Base-by-base conservation (phyloP, 768 basidiomycete genomes). In the Lentinus brumalis region DNA sequence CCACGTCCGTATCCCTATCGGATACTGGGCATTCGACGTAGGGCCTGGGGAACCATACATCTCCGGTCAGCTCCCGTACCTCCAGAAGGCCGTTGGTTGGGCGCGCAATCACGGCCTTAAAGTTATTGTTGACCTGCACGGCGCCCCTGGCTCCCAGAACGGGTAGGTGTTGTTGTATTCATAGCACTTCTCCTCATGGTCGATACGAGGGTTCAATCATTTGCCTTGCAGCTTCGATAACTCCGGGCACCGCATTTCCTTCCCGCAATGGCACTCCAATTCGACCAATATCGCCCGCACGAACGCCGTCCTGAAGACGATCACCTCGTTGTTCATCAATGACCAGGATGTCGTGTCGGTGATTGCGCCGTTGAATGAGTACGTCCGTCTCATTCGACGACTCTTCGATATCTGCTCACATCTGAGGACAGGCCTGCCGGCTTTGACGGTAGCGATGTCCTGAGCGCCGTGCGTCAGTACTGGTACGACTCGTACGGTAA, bases 1-100 rank as follows among this genome's bases (percentile, higher is more conserved):
- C 69, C 91, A 92, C 72, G 88, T 94, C 57, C 85, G 92, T 49
- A 69, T 94, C 40, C 92, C 92, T 14, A 91, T 96, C 46, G 94
- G 93, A 12, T 96, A 91, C 73, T 96, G 92, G 92, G 92, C 90
- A 1, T 93, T 88, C 67, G 92, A 95, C 59, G 85, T 93, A 39
- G 81, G 83, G 21, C 78, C 79, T 12, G 91, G 91, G 5, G 89
- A 94, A 67, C 93, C 92, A 7, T 93, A 82, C 71, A 84, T 91
- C 59, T 82, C 85, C 73, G 91, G 91, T 12, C 91, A 92, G 71
- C 76, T 89, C 38, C 80, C 85, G 18, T 92, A 88, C 74, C 76
- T 93, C 21, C 64, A 77, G 62, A 81, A 85, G 42, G 91, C 90
- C 8, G 80, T 90, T 47, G 70, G 70, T 26, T 94, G 92, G 86